A percentile compares a stretch with the other conserved stretches of the same genome.
Evolutionary conservation across 495 filamentous ascomycete species (phyloP).

Genomic region (Aeminium ludgeri): DNA sequence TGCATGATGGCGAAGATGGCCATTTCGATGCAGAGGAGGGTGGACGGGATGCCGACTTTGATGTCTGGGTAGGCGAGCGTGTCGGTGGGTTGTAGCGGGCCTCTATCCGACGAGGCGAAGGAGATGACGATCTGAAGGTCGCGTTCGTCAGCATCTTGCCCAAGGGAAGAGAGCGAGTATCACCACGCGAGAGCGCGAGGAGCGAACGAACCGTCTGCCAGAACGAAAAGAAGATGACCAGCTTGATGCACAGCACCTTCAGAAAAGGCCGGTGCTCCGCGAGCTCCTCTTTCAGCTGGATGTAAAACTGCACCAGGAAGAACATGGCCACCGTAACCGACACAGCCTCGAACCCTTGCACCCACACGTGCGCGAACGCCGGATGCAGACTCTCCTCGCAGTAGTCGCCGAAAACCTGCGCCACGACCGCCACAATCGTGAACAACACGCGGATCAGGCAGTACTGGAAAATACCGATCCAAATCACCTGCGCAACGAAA

Average conservation of each 20-base stretch:
- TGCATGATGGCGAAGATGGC: slow-evolving; percentile 64
- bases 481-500: slow-evolving; percentile 30
- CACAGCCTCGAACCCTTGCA: slow-evolving; percentile 48
- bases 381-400: slow-evolving; percentile 66
- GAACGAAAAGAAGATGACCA: slow-evolving; percentile 90
- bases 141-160: slow-evolving; percentile 1
- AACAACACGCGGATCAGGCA: slow-evolving; percentile 74
- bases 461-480: slow-evolving; percentile 78
- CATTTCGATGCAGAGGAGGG: slow-evolving; percentile 81
- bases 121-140: slow-evolving; percentile 43
- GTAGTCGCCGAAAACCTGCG: slow-evolving; percentile 51
- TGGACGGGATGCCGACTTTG: slow-evolving; percentile 61
- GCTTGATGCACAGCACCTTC: slow-evolving; percentile 76
- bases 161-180: no score
- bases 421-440: slow-evolving; percentile 61
- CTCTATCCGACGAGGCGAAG: slow-evolving; percentile 40
- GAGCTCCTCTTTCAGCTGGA: slow-evolving; percentile 53
- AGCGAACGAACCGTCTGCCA: slow-evolving; percentile 53
- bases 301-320: slow-evolving; percentile 78
- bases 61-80: slow-evolving; percentile 55
- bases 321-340: slow-evolving; percentile 83
- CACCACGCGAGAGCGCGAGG: background rate
- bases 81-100: slow-evolving; percentile 43
- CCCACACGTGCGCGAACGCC: slow-evolving; percentile 70
- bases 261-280: slow-evolving; percentile 57